Evolutionary conservation across 140 eudicot species (phyloP), one percentile per base, ranked within the genome.

Genomic region (Anethum foeniculum): DNA sequence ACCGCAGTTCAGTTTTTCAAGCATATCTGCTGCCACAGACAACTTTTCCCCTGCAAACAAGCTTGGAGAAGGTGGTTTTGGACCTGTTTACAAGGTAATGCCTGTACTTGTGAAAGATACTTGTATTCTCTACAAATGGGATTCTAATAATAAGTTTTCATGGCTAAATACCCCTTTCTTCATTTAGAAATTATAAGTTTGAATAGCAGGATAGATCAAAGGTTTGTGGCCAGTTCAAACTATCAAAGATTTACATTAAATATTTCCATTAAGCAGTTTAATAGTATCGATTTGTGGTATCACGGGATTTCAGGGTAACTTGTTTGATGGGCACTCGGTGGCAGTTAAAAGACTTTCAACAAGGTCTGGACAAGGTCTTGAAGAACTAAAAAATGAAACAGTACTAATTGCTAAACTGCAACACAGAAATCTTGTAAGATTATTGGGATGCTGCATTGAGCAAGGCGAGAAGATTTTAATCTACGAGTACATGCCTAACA

Each of bases 81-180:
- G 84, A 5, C 76, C 81, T 76, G 84, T 82, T 64, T 82, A 82
- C 68, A 82, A 76, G 84, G 84, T 82, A 82, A 64, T 76, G 48
- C n/a, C 12, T 12, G 3, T 56, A 21, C 16, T 72, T 15, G 28
- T 38, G 32, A 38, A 14, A 43, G 0, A 9, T 15, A 4, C 18
- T 58, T 58, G 34, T 30, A 27, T 30, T 9, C 49, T 28, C 2
- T 18, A 65, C 23, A 7, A 68, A 11, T 1, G 3, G 43, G 60
- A 32, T 28, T 36, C n/a, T 30, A 32, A 28, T 48, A 5, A 27
- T 32, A 19, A 8, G 67, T 48, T 32, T 21, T 46, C 21, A 68
- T 60, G 8, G 13, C 32, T 80, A 3, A 0, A 7, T 30, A 64
- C 65, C 16, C 30, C 7, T 19, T 43, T 2, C 44, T 13, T 21